A percentile compares a stretch with the other conserved stretches of the same genome.
Conservation (phyloP, 345 rosid genomes). For the Limnanthes douglasii region DNA sequence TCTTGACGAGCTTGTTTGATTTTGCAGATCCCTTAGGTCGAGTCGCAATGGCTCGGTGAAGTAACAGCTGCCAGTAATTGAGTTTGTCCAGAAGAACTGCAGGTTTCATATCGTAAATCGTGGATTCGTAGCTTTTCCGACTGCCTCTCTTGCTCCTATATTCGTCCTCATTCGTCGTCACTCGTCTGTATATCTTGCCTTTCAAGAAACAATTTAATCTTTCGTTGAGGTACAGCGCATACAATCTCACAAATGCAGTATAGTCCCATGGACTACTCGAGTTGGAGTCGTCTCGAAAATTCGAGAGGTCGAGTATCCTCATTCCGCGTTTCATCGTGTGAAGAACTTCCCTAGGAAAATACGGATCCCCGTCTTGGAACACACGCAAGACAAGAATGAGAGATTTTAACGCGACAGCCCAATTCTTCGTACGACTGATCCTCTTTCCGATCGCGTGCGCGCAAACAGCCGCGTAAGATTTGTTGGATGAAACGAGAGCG, state of each 20-base stretch:
- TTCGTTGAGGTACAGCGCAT: conserved; percentile 58
- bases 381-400: conserved; percentile 61
- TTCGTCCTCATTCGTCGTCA: conserved; percentile 11
- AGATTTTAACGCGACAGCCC: conserved; percentile 81
- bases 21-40: conserved; percentile 52
- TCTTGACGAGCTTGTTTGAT: conserved; percentile 30
- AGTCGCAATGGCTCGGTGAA: conserved; percentile 51
- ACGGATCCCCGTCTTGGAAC: conserved; percentile 72
- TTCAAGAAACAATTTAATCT: conserved; percentile 51
- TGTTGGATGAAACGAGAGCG: conserved; percentile 31
- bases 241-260: conserved; percentile 44
- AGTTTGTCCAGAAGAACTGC: conserved; percentile 40
- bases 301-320: conserved; percentile 52
- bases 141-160: too few species aligned
- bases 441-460: conserved; percentile 49
- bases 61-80: conserved; percentile 51
- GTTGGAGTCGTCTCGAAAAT: conserved; percentile 51
- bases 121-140: conserved; percentile 7
- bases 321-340: conserved; percentile 66
- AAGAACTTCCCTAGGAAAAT: conserved; percentile 58
- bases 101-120: conserved; percentile 54
- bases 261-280: too few species aligned
- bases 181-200: conserved; percentile 48
- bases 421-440: conserved; percentile 50
- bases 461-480: conserved; percentile 36